Percentiles rank a stretch among this genome's conserved stretches.
Evolutionary conservation across 2,329 filamentous ascomycete genomes (phyloP).

Genomic region (Hypoxylon sp.): DNA sequence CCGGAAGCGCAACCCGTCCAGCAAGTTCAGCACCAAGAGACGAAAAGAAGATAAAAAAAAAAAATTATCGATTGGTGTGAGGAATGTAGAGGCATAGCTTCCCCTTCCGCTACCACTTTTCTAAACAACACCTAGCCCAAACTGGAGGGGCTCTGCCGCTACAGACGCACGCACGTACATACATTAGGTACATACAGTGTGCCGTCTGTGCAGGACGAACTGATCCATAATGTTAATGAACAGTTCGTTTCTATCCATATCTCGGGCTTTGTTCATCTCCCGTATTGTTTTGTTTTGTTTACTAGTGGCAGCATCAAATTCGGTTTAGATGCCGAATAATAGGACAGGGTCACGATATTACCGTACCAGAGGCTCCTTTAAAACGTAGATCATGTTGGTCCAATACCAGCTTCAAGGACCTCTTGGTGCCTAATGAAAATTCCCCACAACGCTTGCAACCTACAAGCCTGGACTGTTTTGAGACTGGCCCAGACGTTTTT

Average conservation of each 20-base stretch:
- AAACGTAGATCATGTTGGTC: conserved; percentile 40
- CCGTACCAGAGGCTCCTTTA: conserved; percentile 39
- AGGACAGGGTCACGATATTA: conserved; percentile 37
- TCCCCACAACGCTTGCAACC: conserved; percentile 44
- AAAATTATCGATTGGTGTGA: conserved; percentile 19
- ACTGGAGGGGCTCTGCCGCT: conserved; percentile 18
- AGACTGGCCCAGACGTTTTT: conserved; percentile 41
- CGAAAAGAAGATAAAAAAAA: not conserved
- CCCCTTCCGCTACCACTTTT: conserved; percentile 7
- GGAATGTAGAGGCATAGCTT: not conserved
- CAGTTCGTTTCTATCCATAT: conserved; percentile 1
- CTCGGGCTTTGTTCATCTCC: conserved; percentile 13
- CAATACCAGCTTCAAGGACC: conserved; percentile 32
- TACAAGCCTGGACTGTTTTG: conserved; percentile 36
- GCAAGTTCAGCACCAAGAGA: conserved; percentile 7
- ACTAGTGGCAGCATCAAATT: conserved; percentile 19
- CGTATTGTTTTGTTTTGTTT: conserved; percentile 30
- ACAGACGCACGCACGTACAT: conserved; percentile 14
- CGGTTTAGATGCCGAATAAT: conserved; percentile 39
- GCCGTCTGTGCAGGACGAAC: conserved; percentile 19
- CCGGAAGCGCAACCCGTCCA: conserved; percentile 8
- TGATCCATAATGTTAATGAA: conserved; percentile 4
- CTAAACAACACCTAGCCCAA: conserved; percentile 13
- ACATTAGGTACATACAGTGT: conserved; percentile 15
- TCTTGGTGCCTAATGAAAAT: conserved; percentile 35